These are phyloP conservation scores for Candida pini DNA, from an alignment of 805 yeast genomes.

Conservation along the genomic window DNA sequence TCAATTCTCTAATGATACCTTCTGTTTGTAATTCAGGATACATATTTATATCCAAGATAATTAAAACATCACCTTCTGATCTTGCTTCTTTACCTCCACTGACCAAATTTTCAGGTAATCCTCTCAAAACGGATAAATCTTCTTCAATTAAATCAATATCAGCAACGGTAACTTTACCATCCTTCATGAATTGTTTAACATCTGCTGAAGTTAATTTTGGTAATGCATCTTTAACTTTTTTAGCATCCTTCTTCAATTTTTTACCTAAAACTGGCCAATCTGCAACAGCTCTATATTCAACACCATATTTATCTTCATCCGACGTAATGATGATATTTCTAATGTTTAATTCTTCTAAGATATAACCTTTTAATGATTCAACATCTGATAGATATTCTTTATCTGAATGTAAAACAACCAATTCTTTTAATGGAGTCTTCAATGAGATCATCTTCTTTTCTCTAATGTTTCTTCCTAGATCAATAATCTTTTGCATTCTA, in stretches of 20 bases:
- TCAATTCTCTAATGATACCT: slow-evolving; percentile 93
- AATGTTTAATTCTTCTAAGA: slow-evolving; percentile 87
- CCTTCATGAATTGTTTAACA: slow-evolving; percentile 65
- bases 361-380: slow-evolving; percentile 69
- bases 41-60: slow-evolving; percentile 81
- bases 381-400: slow-evolving; percentile 69
- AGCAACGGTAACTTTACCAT: slow-evolving; percentile 77
- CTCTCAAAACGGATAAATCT: slow-evolving; percentile 87
- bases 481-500: slow-evolving; percentile 96
- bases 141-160: slow-evolving; percentile 85
- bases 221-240: slow-evolving; percentile 89
- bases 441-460: slow-evolving; percentile 91
- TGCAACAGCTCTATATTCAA: slow-evolving; percentile 89
- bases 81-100: slow-evolving; percentile 77
- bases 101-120: slow-evolving; percentile 63
- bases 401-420: slow-evolving; percentile 83
- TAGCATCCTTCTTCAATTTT: slow-evolving; percentile 90
- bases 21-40: slow-evolving; percentile 87
- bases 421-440: slow-evolving; percentile 87
- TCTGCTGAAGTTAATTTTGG: slow-evolving; percentile 77
- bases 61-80: slow-evolving; percentile 83
- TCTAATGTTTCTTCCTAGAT: slow-evolving; percentile 92
- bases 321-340: slow-evolving; percentile 82
- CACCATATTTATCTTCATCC: slow-evolving; percentile 89
- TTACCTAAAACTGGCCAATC: slow-evolving; percentile 99